Conservation (phyloP, 805 yeast genomes). For the Myxozyma monticola region DNA sequence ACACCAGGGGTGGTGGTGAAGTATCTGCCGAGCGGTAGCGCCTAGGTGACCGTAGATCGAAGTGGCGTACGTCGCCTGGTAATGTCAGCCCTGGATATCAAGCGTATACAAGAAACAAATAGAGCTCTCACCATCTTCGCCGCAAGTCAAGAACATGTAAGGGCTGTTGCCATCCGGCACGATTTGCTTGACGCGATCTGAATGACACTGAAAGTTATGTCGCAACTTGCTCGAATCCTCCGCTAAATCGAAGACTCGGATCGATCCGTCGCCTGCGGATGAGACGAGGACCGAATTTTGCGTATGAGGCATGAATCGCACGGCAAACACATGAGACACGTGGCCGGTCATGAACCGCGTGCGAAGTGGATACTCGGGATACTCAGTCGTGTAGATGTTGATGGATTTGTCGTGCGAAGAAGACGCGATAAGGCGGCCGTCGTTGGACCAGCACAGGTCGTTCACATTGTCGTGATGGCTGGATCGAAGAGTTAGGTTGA, state of each 20-base stretch:
- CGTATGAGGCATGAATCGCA: conserved; percentile 29
- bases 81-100: no score
- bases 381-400: conserved; percentile 24
- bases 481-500: neutral
- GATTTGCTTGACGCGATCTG: conserved; percentile 27
- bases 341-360: conserved; percentile 29
- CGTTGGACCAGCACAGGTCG: conserved; percentile 29
- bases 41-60: conserved; percentile 27
- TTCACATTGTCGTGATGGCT: conserved; percentile 29
- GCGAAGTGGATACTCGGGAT: conserved; percentile 17
- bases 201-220: neutral
- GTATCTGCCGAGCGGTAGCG: conserved; percentile 2
- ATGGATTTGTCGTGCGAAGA: conserved; percentile 30
- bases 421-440: conserved; percentile 28
- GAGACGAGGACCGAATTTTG: conserved; percentile 18
- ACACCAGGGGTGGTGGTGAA: conserved; percentile 21
- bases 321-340: conserved; percentile 26
- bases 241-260: conserved; percentile 29
- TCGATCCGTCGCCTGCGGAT: conserved; percentile 26
- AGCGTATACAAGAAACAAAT: no score
- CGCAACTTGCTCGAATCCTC: conserved; percentile 2
- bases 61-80: conserved; percentile 25
- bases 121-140: conserved; percentile 32
- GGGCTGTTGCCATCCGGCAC: conserved; percentile 27
- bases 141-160: conserved; percentile 22